Conservation (phyloP, 805 yeast genomes). For the Saccharomycopsis sp. region DNA sequence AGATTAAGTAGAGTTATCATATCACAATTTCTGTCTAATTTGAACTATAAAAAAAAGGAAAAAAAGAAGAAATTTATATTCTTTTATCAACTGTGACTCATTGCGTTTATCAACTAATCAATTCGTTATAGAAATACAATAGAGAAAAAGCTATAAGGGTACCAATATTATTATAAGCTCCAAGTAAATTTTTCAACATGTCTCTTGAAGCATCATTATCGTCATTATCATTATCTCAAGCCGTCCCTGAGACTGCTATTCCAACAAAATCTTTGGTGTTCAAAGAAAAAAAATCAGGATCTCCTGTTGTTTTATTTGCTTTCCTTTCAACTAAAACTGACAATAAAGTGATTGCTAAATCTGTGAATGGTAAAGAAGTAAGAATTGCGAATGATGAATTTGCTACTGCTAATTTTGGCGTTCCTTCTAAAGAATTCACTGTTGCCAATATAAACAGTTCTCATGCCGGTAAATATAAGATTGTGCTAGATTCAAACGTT, state of each 20-base stretch:
- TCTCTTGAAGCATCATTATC: not conserved
- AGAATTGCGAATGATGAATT: conserved; percentile 81
- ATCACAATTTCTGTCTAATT: too few species aligned
- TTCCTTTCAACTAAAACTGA: conserved; percentile 66
- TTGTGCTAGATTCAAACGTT: conserved; percentile 51
- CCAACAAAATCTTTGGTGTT: conserved; percentile 73
- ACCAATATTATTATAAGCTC: too few species aligned
- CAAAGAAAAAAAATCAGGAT: conserved; percentile 86
- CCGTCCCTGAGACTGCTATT: conserved; percentile 41
- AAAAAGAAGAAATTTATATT: too few species aligned
- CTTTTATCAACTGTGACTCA: too few species aligned
- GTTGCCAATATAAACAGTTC: conserved; percentile 40
- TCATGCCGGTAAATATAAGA: conserved; percentile 52
- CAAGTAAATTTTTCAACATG: not conserved
- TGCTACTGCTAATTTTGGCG: conserved; percentile 54
- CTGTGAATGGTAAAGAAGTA: conserved; percentile 73
- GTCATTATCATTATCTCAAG: conserved; percentile 30
- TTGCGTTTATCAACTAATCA: too few species aligned
- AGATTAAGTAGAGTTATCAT: too few species aligned
- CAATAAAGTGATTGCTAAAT: conserved; percentile 52
- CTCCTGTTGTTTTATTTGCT: conserved; percentile 79
- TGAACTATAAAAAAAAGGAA: too few species aligned
- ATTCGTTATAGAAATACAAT: too few species aligned
- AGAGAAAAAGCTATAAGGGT: too few species aligned
- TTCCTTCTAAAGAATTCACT: conserved; percentile 54